Base-by-base conservation (phyloP, 352 stramenopile genomes). In the Pythium coloratum region DNA sequence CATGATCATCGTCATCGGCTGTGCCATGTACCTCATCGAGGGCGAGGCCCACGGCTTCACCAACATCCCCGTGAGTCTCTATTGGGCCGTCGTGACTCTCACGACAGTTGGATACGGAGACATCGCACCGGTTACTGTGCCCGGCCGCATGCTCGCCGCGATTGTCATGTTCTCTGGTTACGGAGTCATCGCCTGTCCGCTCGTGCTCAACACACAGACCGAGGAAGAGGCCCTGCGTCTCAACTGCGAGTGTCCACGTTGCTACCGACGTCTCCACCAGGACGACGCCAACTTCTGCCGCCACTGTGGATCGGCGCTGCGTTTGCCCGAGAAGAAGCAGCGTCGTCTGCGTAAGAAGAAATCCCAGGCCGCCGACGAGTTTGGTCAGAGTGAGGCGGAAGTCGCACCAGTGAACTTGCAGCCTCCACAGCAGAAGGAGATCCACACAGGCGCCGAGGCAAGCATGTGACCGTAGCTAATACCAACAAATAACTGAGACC, bases 161-260 rank as follows among this genome's bases (percentile, higher is more conserved):
- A 38, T 94, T 56, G 87, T 95, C 54, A 95, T 95, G 87, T 93
- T 95, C 64, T 75, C 84, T 14, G 87, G 87, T 64, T 95, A 95
- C 72, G 87, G 86, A 20, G 79, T 94, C 59, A 92, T 92, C 44
- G 86, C 86, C 12, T 92, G 86, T 59, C 86, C 86, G 62, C 71
- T 94, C 20, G 72, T 95, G 54, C 68, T 95, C 28, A 91, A 84
- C 64, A 88, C 40, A 88, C 38, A 73, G 76, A 24, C 49, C 92
- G 13, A 80, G 71, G 2, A 79, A 92, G 64, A 71, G 20, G 20
- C 20, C 20, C 20, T 24, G 20, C 20, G 20, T 24, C 20, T 88
- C 9, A 80, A 77, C 20, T 24, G 20, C 47, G 81, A 90, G 54
- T 94, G 85, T 47, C 69, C 74, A 20, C 79, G 78, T 2, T 91